Evolutionary conservation across 1,139 yeast genomes (phyloP).

Genomic region (Kodamaea suecica): DNA sequence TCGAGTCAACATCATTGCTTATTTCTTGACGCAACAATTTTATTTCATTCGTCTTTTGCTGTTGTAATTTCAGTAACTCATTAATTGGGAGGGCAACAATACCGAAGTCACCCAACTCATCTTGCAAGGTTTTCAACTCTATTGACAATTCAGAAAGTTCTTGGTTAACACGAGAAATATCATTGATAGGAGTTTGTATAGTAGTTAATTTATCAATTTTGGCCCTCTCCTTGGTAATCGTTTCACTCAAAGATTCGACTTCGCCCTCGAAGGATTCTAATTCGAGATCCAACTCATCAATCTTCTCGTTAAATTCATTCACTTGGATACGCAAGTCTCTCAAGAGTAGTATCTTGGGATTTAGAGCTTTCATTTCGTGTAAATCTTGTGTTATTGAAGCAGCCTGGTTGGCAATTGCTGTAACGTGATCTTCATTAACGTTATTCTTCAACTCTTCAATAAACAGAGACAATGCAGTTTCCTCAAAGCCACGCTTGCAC

Average conservation of each 20-base stretch:
- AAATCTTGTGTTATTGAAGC: constrained; percentile 30
- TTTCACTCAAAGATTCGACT: constrained; percentile 16
- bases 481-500: constrained; percentile 61
- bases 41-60: constrained; percentile 38
- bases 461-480: constrained; percentile 32
- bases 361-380: constrained; percentile 24
- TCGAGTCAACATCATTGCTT: constrained; percentile 42
- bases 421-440: constrained; percentile 34
- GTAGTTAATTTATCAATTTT: constrained; percentile 14
- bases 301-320: constrained; percentile 9
- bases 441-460: constrained; percentile 33
- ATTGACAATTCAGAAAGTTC: constrained; percentile 34
- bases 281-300: constrained; percentile 13
- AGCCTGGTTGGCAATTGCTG: constrained; percentile 36
- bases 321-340: constrained; percentile 18
- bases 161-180: constrained; percentile 31
- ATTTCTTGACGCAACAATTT: constrained; percentile 47
- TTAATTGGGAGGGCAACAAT: constrained; percentile 32
- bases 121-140: constrained; percentile 35
- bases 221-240: constrained; percentile 13
- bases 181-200: constrained; percentile 31
- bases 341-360: constrained; percentile 27
- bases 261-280: constrained; percentile 13
- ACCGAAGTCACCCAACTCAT: constrained; percentile 38
- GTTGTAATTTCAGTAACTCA: constrained; percentile 54